Conservation (phyloP, 768 basidiomycete genomes). For the Austroboletus eburneus region DNA sequence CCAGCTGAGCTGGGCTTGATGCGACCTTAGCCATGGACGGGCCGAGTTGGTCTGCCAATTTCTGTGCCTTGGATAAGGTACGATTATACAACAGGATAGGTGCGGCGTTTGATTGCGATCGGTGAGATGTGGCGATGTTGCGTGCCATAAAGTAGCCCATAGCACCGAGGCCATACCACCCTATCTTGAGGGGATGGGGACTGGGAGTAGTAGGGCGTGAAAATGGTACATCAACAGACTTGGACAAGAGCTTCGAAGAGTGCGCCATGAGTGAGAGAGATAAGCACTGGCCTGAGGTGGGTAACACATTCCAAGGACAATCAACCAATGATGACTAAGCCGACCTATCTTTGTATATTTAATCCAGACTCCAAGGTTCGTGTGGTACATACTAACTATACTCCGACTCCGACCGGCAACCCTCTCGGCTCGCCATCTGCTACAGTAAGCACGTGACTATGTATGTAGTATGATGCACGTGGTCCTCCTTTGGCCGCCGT, state of each 20-base stretch:
- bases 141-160: conserved; percentile 78
- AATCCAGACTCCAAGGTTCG: too few species aligned
- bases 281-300: not conserved
- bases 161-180: conserved; percentile 48
- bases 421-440: too few species aligned
- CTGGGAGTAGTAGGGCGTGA: conserved; percentile 58
- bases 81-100: conserved; percentile 78
- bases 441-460: conserved; percentile 7
- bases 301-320: too few species aligned
- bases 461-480: conserved; percentile 10
- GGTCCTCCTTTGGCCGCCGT: not conserved
- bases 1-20: conserved; percentile 53
- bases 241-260: conserved; percentile 3
- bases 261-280: conserved; percentile 6
- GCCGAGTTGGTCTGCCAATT: conserved; percentile 54
- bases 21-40: conserved; percentile 52
- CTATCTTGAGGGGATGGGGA: conserved; percentile 37
- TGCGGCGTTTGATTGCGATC: conserved; percentile 34
- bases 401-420: too few species aligned
- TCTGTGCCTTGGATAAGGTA: conserved; percentile 54
- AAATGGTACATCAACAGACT: conserved; percentile 38
- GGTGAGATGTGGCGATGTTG: conserved; percentile 63
- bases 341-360: too few species aligned
- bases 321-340: too few species aligned
- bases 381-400: too few species aligned